phyloP scores from a whole-genome alignment of 1,284 basidiomycete genomes.

The Melanopsichium pennsylvanicum region DNA sequence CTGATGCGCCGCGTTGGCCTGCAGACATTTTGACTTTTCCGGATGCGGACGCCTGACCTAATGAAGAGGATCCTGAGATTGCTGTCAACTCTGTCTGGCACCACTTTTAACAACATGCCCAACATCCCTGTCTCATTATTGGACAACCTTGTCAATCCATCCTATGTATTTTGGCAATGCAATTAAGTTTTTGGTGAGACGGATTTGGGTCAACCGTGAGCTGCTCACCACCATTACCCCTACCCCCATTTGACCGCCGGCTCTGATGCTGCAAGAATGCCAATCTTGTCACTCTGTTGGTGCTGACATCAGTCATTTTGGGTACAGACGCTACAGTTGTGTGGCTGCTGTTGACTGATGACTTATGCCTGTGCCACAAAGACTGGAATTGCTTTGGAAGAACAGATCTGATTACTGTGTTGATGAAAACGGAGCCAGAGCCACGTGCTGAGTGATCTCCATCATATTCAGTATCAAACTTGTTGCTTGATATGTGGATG shows the following conservation, averaged over 20 bases:
- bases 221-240: background rate
- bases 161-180: background rate
- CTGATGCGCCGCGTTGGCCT: background rate
- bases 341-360: too few species aligned
- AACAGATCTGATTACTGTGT: too few species aligned
- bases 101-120: slow-evolving; percentile 20
- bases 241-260: slow-evolving; percentile 9
- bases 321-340: too few species aligned
- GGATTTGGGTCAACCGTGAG: background rate
- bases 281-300: background rate
- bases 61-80: slow-evolving; percentile 10
- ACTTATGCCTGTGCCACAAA: too few species aligned
- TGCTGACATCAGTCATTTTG: too few species aligned
- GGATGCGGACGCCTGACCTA: slow-evolving; percentile 14
- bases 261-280: background rate
- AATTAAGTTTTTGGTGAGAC: background rate
- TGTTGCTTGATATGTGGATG: too few species aligned
- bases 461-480: too few species aligned
- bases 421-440: too few species aligned
- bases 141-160: slow-evolving; percentile 1
- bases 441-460: too few species aligned
- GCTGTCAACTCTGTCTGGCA: slow-evolving; percentile 1
- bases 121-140: background rate
- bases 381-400: too few species aligned
- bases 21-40: slow-evolving; percentile 5